Evolutionary conservation across 2,329 filamentous ascomycete genomes (phyloP).

Genomic region (Ascocoryne sarcoides): DNA sequence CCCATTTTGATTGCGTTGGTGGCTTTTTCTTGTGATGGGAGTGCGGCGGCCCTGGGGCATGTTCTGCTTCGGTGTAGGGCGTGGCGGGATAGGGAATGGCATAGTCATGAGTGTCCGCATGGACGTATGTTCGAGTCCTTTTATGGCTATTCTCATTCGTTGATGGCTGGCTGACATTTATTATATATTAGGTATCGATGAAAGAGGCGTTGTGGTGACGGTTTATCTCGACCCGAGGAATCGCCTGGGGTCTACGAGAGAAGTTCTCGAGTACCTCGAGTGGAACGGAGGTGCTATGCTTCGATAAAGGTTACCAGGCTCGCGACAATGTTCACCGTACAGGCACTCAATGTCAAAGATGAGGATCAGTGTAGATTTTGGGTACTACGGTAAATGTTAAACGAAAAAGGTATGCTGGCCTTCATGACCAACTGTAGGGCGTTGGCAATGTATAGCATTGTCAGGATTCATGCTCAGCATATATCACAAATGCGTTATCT

Average conservation of each 20-base stretch:
- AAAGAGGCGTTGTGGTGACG: slow-evolving; percentile 18
- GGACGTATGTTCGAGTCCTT: slow-evolving; percentile 13
- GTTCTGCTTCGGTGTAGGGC: slow-evolving; percentile 9
- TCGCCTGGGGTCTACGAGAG: slow-evolving; percentile 12
- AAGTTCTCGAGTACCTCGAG: slow-evolving; percentile 14
- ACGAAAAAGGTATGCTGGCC: too few species aligned
- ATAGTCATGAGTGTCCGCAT: slow-evolving; percentile 6
- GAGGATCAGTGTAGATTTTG: too few species aligned
- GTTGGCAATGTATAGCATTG: too few species aligned
- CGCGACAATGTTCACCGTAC: too few species aligned
- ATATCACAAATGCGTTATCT: too few species aligned
- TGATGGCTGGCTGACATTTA: too few species aligned
- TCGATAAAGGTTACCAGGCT: not conserved
- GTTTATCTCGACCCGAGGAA: slow-evolving; percentile 24
- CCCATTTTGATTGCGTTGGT: slow-evolving; percentile 19
- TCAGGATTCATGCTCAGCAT: too few species aligned
- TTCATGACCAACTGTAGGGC: too few species aligned
- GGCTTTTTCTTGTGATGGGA: slow-evolving; percentile 20
- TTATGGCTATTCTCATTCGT: not conserved
- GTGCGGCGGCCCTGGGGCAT: slow-evolving; percentile 2
- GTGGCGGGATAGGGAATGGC: slow-evolving; percentile 14
- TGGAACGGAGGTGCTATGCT: slow-evolving; percentile 3
- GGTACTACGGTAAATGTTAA: too few species aligned
- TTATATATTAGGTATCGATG: slow-evolving; percentile 5
- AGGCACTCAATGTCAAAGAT: too few species aligned